phyloP scores from a whole-genome alignment of 805 yeast genomes.

The Jamesozyma spencerorum region DNA sequence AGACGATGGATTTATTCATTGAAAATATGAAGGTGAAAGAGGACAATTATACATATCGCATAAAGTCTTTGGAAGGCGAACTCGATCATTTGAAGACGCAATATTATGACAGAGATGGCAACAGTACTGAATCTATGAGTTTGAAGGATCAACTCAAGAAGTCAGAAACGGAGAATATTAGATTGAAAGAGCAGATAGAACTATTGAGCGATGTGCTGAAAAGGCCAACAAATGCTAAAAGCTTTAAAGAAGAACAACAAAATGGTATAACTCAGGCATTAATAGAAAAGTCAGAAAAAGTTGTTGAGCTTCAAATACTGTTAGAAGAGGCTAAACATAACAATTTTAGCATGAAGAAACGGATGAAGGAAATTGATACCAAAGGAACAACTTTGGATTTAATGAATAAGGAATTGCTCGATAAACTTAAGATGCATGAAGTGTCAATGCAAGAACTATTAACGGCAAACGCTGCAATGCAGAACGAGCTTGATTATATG shows the following conservation, averaged over 20 bases:
- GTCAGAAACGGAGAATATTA: constrained; percentile 4
- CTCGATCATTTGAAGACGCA: not conserved
- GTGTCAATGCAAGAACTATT: constrained; percentile 12
- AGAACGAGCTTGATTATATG: constrained; percentile 12
- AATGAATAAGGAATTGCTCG: constrained; percentile 18
- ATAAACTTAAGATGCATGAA: constrained; percentile 17
- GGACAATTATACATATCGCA: constrained; percentile 12
- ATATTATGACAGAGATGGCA: too few relatives aligned
- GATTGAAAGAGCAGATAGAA: constrained; percentile 8
- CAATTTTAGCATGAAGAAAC: constrained; percentile 7
- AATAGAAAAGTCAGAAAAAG: constrained; percentile 19
- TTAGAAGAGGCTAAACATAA: constrained; percentile 15
- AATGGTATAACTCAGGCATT: constrained; percentile 12
- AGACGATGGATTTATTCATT: constrained; percentile 39
- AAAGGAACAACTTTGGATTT: constrained; percentile 13
- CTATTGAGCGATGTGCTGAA: not conserved
- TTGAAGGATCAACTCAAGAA: not conserved
- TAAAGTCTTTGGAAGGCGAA: constrained; percentile 10
- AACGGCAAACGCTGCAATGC: constrained; percentile 10
- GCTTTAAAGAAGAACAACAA: not conserved
- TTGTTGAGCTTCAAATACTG: constrained; percentile 14
- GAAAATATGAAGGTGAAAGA: constrained; percentile 35
- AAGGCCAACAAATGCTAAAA: not conserved
- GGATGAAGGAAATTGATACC: constrained; percentile 6
- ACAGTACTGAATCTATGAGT: not conserved